phyloP scores from a whole-genome alignment of 805 yeast species.

The Nakazawaea sp. region DNA sequence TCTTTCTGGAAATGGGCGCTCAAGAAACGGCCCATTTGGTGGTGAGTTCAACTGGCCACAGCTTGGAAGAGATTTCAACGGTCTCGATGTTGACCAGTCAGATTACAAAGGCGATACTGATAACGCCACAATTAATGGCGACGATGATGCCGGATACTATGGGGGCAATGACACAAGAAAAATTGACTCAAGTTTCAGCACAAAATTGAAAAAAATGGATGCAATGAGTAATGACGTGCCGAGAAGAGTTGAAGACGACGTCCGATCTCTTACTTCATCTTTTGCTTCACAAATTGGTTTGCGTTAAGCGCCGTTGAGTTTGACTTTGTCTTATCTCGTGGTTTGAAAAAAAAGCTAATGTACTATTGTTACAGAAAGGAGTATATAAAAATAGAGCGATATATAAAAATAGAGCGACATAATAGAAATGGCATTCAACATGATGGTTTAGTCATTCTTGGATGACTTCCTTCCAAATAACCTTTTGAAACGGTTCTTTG shows the following conservation, averaged over 20 bases:
- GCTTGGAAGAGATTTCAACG: neutral
- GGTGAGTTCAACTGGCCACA: neutral
- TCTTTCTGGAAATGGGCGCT: constrained; percentile 9
- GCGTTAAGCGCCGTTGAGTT: neutral
- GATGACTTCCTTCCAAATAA: constrained; percentile 3
- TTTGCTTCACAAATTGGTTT: constrained; percentile 29
- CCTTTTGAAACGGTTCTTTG: constrained; percentile 7
- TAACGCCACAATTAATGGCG: neutral
- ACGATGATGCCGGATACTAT: constrained; percentile 4
- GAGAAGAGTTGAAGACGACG: constrained; percentile 24
- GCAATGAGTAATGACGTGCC: constrained; percentile 12
- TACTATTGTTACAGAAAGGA: too few relatives aligned
- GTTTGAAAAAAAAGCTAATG: too few relatives aligned
- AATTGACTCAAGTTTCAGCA: constrained; percentile 23
- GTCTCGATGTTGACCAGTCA: neutral
- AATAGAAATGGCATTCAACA: neutral
- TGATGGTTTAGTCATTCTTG: neutral
- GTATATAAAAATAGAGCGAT: too few relatives aligned
- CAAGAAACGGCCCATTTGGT: neutral
- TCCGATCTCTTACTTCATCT: constrained; percentile 29
- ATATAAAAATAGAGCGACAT: neutral
- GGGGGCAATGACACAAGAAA: constrained; percentile 1
- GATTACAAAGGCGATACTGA: neutral
- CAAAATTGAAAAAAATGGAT: constrained; percentile 18
- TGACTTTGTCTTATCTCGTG: neutral